A percentile compares a stretch with the other conserved stretches of the same genome.
Conservation (phyloP, 352 stramenopile species). For the Phytophthora podocarpi region DNA sequence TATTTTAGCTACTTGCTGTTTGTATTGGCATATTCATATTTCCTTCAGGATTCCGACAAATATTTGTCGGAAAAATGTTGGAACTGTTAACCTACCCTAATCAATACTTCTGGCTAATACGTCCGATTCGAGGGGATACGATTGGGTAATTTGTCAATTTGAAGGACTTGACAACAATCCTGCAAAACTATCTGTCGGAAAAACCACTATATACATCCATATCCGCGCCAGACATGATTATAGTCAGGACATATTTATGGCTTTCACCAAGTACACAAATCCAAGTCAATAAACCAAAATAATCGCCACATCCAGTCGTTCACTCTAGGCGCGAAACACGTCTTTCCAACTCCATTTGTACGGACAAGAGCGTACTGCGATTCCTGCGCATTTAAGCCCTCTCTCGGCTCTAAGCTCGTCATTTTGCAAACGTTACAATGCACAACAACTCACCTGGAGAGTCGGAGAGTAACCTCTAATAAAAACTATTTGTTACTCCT, state of each 20-base stretch:
- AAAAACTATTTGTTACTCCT: no score
- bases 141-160: neutral
- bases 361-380: neutral
- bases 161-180: no score
- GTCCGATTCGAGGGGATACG: neutral
- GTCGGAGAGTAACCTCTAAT: no score
- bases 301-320: neutral
- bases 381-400: neutral
- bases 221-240: no score
- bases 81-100: neutral
- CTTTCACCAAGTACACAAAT: neutral
- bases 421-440: neutral
- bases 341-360: neutral
- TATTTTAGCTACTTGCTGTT: slow-evolving; percentile 7
- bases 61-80: slow-evolving; percentile 19
- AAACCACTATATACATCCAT: neutral
- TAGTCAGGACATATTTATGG: neutral
- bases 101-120: neutral
- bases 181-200: neutral
- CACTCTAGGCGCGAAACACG: neutral
- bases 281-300: neutral
- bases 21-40: slow-evolving; percentile 18
- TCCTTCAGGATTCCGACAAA: slow-evolving; percentile 13
- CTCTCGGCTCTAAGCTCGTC: neutral
- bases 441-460: no score